Conservation (phyloP, 164 flowering plant species). For the Litsea cubeba region DNA sequence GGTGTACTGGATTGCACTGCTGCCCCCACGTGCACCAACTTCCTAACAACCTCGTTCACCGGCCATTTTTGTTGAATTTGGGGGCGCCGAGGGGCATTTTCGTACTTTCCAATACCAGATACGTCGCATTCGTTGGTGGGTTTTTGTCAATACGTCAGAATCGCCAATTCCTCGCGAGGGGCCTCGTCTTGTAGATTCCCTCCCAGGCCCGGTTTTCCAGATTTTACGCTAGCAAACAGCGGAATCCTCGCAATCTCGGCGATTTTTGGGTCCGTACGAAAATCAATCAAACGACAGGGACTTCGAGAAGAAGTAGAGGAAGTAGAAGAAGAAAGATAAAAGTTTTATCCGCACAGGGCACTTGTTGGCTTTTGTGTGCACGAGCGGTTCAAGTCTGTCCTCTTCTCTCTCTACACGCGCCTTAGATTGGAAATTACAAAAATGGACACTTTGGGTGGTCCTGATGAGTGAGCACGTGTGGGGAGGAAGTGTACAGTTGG, state of each 20-base stretch:
- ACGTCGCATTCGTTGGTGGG: neutral
- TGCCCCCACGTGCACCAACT: too few relatives aligned
- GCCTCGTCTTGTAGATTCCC: neutral
- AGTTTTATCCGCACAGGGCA: neutral
- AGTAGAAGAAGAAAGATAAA: neutral
- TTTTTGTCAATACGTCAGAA: neutral
- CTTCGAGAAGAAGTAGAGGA: neutral
- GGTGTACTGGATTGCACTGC: too few relatives aligned
- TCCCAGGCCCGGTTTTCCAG: neutral
- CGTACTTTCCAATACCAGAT: neutral
- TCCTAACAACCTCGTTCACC: too few relatives aligned
- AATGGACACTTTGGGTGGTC: neutral
- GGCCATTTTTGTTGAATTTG: neutral
- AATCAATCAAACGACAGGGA: neutral
- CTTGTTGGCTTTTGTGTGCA: neutral
- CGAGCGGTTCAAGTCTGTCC: neutral
- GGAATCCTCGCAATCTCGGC: constrained; percentile 5
- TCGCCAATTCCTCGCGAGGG: neutral
- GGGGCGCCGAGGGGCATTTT: neutral
- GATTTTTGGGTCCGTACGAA: constrained; percentile 7
- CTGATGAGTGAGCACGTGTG: too few relatives aligned
- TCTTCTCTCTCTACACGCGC: neutral
- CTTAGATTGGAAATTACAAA: neutral
- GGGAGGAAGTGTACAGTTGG: too few relatives aligned
- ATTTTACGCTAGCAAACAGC: constrained; percentile 1